These are phyloP conservation scores for Guadua angustifolia DNA, from an alignment of 176 grass and related monocot species.

Conservation along the genomic window DNA sequence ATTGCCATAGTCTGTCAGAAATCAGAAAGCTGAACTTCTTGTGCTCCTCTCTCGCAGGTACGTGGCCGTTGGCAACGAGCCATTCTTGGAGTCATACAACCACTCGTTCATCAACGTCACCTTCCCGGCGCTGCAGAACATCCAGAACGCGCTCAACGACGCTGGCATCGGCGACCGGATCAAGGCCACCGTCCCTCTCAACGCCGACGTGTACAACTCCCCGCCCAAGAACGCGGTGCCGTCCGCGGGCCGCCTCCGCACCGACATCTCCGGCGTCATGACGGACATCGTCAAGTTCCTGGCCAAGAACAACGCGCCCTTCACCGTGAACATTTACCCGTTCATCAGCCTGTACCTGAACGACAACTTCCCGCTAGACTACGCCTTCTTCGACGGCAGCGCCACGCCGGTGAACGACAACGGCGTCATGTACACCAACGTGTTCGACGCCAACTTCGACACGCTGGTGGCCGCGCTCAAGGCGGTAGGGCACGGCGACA, in stretches of 20 bases:
- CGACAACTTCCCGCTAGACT: slow-evolving; percentile 71
- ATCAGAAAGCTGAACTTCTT: background rate
- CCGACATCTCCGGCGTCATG: slow-evolving; percentile 60
- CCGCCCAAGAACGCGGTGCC: slow-evolving; percentile 39
- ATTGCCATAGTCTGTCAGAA: background rate
- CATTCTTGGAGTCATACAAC: slow-evolving; percentile 71
- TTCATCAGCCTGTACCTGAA: slow-evolving; percentile 83
- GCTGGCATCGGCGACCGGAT: slow-evolving; percentile 61
- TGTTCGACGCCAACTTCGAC: slow-evolving; percentile 91
- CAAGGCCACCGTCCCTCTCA: slow-evolving; percentile 70
- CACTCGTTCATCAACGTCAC: slow-evolving; percentile 60
- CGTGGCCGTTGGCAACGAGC: slow-evolving; percentile 80
- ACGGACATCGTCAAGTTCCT: slow-evolving; percentile 87
- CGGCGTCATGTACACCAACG: slow-evolving; percentile 67
- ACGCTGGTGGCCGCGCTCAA: slow-evolving; percentile 70
- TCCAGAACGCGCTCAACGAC: slow-evolving; percentile 68
- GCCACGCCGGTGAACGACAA: slow-evolving; percentile 61
- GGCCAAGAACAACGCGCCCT: slow-evolving; percentile 65
- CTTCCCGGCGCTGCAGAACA: slow-evolving; percentile 63
- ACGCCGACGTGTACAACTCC: slow-evolving; percentile 75
- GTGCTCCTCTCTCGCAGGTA: slow-evolving; percentile 48
- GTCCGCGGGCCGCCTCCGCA: slow-evolving; percentile 57
- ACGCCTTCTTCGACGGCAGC: slow-evolving; percentile 76
- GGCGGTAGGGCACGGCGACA: slow-evolving; percentile 42
- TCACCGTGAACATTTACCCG: slow-evolving; percentile 94